These are phyloP conservation scores for Cyclotella baltica DNA, from an alignment of 108 stramenopile species.

Conservation along the genomic window DNA sequence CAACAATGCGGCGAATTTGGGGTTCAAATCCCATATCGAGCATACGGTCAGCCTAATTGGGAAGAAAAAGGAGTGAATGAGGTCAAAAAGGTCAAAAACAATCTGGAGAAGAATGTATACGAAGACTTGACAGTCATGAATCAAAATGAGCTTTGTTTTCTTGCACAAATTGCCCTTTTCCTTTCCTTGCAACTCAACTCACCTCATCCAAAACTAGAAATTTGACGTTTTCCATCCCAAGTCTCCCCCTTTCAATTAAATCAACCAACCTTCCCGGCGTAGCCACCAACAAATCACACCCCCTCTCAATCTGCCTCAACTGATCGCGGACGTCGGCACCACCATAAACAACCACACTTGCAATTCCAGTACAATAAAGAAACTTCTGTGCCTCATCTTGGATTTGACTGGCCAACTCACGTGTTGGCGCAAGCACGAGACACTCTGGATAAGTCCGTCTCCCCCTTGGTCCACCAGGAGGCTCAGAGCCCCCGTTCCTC, in stretches of 20 bases:
- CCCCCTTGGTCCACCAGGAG: constrained; percentile 56
- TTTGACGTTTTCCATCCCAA: constrained; percentile 84
- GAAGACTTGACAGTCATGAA: too few relatives aligned
- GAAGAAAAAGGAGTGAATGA: background rate
- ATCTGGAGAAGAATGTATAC: background rate
- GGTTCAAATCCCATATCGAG: constrained; percentile 99
- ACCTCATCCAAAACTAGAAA: constrained; percentile 96
- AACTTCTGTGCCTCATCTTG: constrained; percentile 97
- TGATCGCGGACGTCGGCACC: constrained; percentile 96
- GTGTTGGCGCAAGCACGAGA: constrained; percentile 96
- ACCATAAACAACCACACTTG: constrained; percentile 91
- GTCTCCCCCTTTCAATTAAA: constrained; percentile 91
- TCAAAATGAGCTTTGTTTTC: too few relatives aligned
- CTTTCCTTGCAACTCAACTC: constrained; percentile 7
- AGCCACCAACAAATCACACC: constrained; percentile 96
- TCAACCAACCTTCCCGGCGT: constrained; percentile 99
- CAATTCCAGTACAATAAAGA: constrained; percentile 95
- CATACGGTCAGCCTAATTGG: constrained; percentile 96
- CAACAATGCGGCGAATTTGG: constrained; percentile 90
- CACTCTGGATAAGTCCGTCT: constrained; percentile 83
- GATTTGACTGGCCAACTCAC: constrained; percentile 98
- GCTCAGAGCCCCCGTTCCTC: constrained; percentile 75
- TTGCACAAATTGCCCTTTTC: too few relatives aligned
- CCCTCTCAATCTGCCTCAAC: constrained; percentile 83
- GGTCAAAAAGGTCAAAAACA: background rate